These are phyloP conservation scores for Ceratobasidium sp. DNA, from an alignment of 1,284 basidiomycete species.

Conservation along the genomic window DNA sequence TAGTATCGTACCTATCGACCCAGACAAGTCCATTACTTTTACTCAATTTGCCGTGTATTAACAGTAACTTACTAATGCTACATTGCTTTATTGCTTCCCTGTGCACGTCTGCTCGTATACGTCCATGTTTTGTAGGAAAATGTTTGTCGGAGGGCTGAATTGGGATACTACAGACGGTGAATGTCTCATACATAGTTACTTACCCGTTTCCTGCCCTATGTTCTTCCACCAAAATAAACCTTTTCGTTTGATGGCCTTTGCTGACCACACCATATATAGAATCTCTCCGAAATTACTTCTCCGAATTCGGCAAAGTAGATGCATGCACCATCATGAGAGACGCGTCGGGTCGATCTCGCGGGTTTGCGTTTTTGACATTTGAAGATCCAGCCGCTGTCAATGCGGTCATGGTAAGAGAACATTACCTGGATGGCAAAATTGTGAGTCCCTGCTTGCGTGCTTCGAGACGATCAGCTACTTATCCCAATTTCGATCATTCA, in stretches of 20 bases:
- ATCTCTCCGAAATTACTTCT: slow-evolving; percentile 81
- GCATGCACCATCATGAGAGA: slow-evolving; percentile 96
- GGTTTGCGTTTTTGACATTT: slow-evolving; percentile 94
- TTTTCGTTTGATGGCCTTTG: slow-evolving; percentile 5
- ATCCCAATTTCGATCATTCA: slow-evolving; percentile 43
- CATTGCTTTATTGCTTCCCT: slow-evolving; percentile 40
- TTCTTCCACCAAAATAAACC: slow-evolving; percentile 36
- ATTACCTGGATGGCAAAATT: slow-evolving; percentile 91
- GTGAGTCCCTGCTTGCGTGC: slow-evolving; percentile 58
- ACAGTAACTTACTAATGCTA: slow-evolving; percentile 75
- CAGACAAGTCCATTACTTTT: slow-evolving; percentile 75
- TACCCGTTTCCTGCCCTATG: slow-evolving; percentile 14
- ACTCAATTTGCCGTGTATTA: slow-evolving; percentile 65
- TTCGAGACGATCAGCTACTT: background rate
- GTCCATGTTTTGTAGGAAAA: slow-evolving; percentile 74
- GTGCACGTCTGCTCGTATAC: slow-evolving; percentile 47
- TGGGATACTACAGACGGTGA: slow-evolving; percentile 95
- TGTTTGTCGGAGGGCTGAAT: slow-evolving; percentile 96
- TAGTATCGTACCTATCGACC: slow-evolving; percentile 45
- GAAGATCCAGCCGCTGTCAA: slow-evolving; percentile 86
- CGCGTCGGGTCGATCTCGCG: slow-evolving; percentile 84
- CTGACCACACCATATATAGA: slow-evolving; percentile 59
- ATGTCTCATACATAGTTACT: slow-evolving; percentile 45
- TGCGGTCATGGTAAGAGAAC: slow-evolving; percentile 86
- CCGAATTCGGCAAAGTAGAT: slow-evolving; percentile 89